A percentile compares a stretch with the other conserved stretches of the same genome.
These are phyloP conservation scores for Trypanosoma rangeli DNA, from an alignment of 208 protist genomes.

Conservation along the genomic window DNA sequence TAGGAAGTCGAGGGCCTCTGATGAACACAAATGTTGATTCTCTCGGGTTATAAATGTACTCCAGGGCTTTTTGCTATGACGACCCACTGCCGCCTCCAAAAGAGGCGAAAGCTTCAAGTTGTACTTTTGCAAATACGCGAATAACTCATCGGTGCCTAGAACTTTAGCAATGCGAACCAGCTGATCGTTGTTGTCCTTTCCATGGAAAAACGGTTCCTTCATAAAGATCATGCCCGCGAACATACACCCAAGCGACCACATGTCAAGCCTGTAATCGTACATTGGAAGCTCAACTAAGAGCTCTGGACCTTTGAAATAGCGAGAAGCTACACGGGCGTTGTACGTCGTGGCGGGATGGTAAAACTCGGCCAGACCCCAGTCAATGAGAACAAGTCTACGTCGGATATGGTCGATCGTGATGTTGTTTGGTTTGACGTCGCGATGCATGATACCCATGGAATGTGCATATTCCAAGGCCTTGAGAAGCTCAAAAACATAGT, in stretches of 20 bases:
- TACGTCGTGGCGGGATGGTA: conserved; percentile 98
- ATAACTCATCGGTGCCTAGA: conserved; percentile 97
- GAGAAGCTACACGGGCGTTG: conserved; percentile 99
- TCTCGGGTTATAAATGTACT: conserved; percentile 90
- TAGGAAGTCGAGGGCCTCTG: conserved; percentile 98
- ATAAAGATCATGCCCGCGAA: conserved; percentile 99
- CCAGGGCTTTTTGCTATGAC: conserved; percentile 94
- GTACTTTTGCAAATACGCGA: conserved; percentile 97
- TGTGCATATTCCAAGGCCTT: conserved; percentile 96
- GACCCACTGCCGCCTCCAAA: conserved; percentile 87
- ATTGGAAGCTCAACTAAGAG: conserved; percentile 97
- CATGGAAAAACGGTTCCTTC: conserved; percentile 99
- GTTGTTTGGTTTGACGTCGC: conserved; percentile 99
- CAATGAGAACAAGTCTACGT: conserved; percentile 96
- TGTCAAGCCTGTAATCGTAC: conserved; percentile 99
- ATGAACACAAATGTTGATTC: conserved; percentile 96
- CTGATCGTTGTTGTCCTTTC: conserved; percentile 99
- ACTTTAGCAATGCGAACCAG: conserved; percentile 97
- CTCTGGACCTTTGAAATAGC: conserved; percentile 99
- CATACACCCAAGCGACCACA: conserved; percentile 99
- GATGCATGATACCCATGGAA: conserved; percentile 99
- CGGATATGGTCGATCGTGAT: conserved; percentile 98
- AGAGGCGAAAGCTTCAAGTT: conserved; percentile 91
- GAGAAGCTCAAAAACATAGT: conserved; percentile 98
- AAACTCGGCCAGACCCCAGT: conserved; percentile 99